Base-by-base conservation (phyloP, 257 asterid species). In the Knoxia roxburghii region DNA sequence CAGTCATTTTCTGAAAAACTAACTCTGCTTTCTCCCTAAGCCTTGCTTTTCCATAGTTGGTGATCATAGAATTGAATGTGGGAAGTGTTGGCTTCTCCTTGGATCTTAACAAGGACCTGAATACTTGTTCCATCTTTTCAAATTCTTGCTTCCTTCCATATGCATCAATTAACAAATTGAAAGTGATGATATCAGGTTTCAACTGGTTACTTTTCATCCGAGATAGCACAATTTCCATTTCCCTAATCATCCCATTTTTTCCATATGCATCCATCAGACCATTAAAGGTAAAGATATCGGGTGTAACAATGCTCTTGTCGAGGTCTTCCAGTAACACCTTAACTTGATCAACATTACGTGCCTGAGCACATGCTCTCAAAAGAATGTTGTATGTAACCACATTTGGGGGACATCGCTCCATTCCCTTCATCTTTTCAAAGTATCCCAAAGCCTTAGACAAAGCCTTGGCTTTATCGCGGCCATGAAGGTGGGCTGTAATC, bases 241-340 rank as follows among this genome's bases (percentile, higher is more conserved):
- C 97, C 67, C 73, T 73, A 27, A 93, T 89, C 97, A 87, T 79
- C 72, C 98, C 97, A 2, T 73, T 65, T 68, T 92, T 92, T n/a
- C 98, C 98, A 61, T 89, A 92, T 30, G 91, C 98, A 80, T 92
- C 98, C 97, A 92, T 88, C 74, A 93, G 87, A 53, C 98, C 98
- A 3, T 93, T 93, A 73, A 85, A 90, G 7, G 98, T 93, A 81
- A 78, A 90, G 63, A 80, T 84, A 83, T 93, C 98, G 13, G 98
- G 89, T 8, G 88, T 78, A 12, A 84, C 68, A 21, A 85, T 58
- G 61, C 95, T 85, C 62, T 81, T 89, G 15, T 90, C 88, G 0
- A 93, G 90, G 77, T 88, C 94, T 65, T 81, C 82, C 80, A 93
- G 85, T 82, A 93, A 79, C 20, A 70, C 77, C 48, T 86, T 80